Percentiles rank a stretch among this genome's conserved stretches.
phyloP scores from a whole-genome alignment of 1,284 basidiomycete genomes.

The Pseudozyma thailandica region DNA sequence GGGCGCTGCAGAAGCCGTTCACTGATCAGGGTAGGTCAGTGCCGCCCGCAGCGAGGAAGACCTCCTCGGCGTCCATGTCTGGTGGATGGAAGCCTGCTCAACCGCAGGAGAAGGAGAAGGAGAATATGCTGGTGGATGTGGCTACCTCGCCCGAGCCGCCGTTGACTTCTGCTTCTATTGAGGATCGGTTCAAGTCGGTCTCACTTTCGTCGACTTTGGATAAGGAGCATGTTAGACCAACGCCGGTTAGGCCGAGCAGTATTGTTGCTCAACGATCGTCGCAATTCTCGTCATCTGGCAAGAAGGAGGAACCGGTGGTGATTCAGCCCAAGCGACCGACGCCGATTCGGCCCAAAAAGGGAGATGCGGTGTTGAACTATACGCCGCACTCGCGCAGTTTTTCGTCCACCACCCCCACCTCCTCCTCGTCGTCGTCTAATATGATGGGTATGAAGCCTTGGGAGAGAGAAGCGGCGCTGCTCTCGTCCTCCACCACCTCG shows the following conservation, averaged over 20 bases:
- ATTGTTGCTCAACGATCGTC: slow-evolving; percentile 3
- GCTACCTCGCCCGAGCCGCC: slow-evolving; percentile 6
- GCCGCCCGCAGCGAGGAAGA: no score
- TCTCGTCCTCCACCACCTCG: slow-evolving; percentile 22
- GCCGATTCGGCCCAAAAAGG: slow-evolving; percentile 24
- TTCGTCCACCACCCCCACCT: not conserved
- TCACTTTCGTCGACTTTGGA: slow-evolving; percentile 6
- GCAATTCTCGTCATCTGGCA: not conserved
- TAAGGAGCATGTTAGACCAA: not conserved
- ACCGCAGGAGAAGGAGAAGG: slow-evolving; percentile 3
- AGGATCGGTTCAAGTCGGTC: slow-evolving; percentile 5
- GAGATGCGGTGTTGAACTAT: no score
- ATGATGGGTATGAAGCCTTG: slow-evolving; percentile 46
- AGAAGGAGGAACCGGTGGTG: slow-evolving; percentile 5
- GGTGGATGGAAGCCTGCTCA: slow-evolving; percentile 1
- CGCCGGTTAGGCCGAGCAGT: not conserved
- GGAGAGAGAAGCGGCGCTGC: slow-evolving; percentile 54
- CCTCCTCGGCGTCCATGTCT: not conserved
- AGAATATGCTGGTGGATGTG: slow-evolving; percentile 18
- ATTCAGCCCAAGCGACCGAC: slow-evolving; percentile 40
- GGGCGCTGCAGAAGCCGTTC: slow-evolving; percentile 29
- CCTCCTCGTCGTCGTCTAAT: not conserved
- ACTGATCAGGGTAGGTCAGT: not conserved
- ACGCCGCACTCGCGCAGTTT: slow-evolving; percentile 4
- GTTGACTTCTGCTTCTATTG: slow-evolving; percentile 1